Base-by-base conservation (phyloP, 306 rosid genomes). In the Astragalus glycyphyllos region DNA sequence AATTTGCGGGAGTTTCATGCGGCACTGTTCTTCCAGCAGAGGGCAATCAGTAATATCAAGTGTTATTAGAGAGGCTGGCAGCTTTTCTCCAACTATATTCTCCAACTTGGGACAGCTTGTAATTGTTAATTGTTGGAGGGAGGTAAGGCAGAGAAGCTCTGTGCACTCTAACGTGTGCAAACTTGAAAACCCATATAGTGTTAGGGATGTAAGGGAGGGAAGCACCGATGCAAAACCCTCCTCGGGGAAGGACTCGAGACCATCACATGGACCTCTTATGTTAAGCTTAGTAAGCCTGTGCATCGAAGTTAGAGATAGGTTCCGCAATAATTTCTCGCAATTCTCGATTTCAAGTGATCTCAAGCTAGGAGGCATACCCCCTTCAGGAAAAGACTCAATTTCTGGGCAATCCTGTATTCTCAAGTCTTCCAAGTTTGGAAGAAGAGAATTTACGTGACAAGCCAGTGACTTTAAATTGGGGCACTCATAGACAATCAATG, bases 21-120 rank as follows among this genome's bases (percentile, higher is more conserved):
- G 4, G 45, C 45, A 34, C 42, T 44, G 29, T 59, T 59, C 65
- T 35, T 1, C 29, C 29, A 59, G 9, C 13, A 59, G 8, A 7
- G 65, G 65, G 8, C 55, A 64, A 0, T 1, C 0, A 1, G 0
- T 0, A 4, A 64, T 23, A 4, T 7, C 0, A 44, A 64, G 69
- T 44, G 23, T 1, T 3, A 4, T 7, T 20, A 44, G 23, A n/a
- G n/a, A n/a, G n/a, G n/a, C n/a, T n/a, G 66, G 72, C 26, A 74
- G 31, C 40, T 17, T 65, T 44, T 54, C 72, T 42, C 78, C 78
- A 16, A 0, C 34, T 9, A 74, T 54, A 7, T 20, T 42, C 63
- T 31, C 49, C 45, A 64, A 35, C 72, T 53, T 31, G 5, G 29
- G 72, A 38, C 78, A 74, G 0, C 1, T 0, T 4, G 0, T 0